Base-by-base conservation (phyloP, 108 stramenopile genomes). In the Skeletonema tropicum region DNA sequence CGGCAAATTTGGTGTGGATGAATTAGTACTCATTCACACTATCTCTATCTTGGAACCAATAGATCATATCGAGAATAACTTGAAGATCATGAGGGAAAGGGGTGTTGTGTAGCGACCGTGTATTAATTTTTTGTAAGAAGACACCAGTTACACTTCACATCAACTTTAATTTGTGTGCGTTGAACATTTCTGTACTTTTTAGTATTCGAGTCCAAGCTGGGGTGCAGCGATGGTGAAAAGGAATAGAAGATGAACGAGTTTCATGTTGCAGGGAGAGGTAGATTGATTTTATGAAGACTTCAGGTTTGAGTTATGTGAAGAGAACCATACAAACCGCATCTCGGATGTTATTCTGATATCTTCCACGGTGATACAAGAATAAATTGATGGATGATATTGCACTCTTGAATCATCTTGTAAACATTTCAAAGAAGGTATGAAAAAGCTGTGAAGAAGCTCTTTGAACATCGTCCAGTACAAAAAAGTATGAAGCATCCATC, bases 71-170 rank as follows among this genome's bases (percentile, higher is more conserved):
- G 23, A 55, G 52, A 45, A 45, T n/a, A 45, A 45, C 52, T 55
- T 55, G 9, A 25, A 6, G 52, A n/a, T 55, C 23, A 23, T 4
- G 23, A 55, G 52, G 52, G 52, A 9, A 10, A 25, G 7, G 25
- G 23, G 52, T 23, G 52, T 55, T 55, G 52, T 55, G 52, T 55
- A 55, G 52, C 52, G 52, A 55, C 23, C 52, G 52, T 55, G 52
- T 55, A 55, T 23, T 55, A 55, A 23, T 55, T 55, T 55, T 55
- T 55, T 55, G 52, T 55, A 55, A 55, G 48, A 55, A 55, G 23
- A 25, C 52, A 55, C 52, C 6, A 55, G 52, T 55, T 55, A 55
- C 52, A 55, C 52, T 55, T 55, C 52, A 55, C 0, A 7, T 23
- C 33, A 35, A 15, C 9, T 3, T 3, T 45, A 5, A 3, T 11